These are phyloP conservation scores for Wickerhamomyces sydowiorum DNA, from an alignment of 805 yeast genomes.

Conservation along the genomic window DNA sequence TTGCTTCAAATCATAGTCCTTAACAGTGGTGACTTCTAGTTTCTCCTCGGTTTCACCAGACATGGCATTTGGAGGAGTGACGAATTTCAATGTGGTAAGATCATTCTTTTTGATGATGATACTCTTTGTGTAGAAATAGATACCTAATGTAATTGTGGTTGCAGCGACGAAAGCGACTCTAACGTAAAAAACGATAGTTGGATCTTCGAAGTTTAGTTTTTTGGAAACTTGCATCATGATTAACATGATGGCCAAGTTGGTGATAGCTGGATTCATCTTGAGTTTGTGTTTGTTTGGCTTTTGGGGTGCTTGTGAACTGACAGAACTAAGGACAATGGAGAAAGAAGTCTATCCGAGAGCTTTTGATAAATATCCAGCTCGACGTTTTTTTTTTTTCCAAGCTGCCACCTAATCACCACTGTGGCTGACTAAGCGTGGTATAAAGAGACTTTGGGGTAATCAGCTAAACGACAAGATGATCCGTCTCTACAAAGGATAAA, in stretches of 20 bases:
- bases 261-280: conserved; percentile 79
- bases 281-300: not conserved
- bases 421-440: too few relatives aligned
- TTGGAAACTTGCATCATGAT: conserved; percentile 95
- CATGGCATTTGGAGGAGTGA: conserved; percentile 78
- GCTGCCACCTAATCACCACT: not conserved
- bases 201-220: conserved; percentile 83
- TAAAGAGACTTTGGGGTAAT: not conserved
- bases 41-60: conserved; percentile 67
- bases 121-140: conserved; percentile 61
- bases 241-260: conserved; percentile 86
- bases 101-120: conserved; percentile 74
- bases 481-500: too few relatives aligned
- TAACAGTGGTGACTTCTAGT: conserved; percentile 85
- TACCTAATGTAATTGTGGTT: conserved; percentile 54
- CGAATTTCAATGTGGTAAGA: conserved; percentile 85
- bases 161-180: conserved; percentile 67
- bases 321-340: not conserved
- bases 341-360: not conserved
- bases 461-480: not conserved
- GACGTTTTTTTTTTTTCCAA: not conserved
- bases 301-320: not conserved
- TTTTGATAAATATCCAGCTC: not conserved
- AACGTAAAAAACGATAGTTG: conserved; percentile 63
- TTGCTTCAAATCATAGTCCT: conserved; percentile 91